phyloP scores from a whole-genome alignment of 495 filamentous ascomycete species.

The Xeromyces bisporus region DNA sequence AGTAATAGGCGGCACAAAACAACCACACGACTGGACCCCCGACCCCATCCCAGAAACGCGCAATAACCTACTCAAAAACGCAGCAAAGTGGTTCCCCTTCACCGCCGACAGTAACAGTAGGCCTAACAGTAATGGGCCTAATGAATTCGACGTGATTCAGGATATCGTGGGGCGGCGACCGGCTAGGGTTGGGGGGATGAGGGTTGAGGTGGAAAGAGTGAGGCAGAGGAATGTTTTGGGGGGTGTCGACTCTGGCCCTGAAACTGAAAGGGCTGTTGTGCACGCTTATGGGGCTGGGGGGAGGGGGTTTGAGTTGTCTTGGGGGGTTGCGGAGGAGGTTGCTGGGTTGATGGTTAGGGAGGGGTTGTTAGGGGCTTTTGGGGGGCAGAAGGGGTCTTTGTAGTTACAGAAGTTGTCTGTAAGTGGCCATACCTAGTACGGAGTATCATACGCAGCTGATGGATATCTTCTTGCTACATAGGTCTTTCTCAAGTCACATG shows the following conservation, averaged over 20 bases:
- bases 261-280: constrained; percentile 20
- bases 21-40: constrained; percentile 37
- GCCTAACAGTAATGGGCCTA: neutral
- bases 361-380: constrained; percentile 7
- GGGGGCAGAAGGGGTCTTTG: neutral
- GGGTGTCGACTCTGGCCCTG: no score
- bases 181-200: constrained; percentile 26
- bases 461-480: no score
- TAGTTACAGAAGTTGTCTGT: no score
- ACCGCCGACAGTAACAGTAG: constrained; percentile 14
- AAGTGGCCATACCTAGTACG: no score
- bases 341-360: constrained; percentile 14
- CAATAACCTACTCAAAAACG: constrained; percentile 27
- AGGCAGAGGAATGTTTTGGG: no score
- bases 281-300: constrained; percentile 51
- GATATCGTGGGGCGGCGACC: constrained; percentile 31
- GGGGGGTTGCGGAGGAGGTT: constrained; percentile 26
- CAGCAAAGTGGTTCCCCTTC: constrained; percentile 29
- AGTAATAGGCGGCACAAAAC: constrained; percentile 46
- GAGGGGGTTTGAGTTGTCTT: constrained; percentile 34
- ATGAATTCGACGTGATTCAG: constrained; percentile 26
- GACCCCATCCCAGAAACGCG: constrained; percentile 29
- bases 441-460: no score
- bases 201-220: constrained; percentile 23
- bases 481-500: no score